Evolutionary conservation across 169 alveolate genomes (phyloP), one percentile per base, ranked within the genome.

Genomic region (Eimeria zaria): DNA sequence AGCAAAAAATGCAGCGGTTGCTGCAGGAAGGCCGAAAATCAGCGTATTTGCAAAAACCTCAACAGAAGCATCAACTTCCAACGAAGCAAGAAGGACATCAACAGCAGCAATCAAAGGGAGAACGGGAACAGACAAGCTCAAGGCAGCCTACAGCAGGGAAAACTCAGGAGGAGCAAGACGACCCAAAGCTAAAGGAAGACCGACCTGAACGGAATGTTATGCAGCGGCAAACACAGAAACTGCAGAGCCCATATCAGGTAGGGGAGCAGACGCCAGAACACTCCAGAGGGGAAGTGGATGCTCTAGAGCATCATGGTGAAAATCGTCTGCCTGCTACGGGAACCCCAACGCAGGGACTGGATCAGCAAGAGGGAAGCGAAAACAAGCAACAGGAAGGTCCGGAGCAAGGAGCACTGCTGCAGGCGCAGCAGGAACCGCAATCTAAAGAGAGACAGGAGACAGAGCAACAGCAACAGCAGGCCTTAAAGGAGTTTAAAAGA

Each of bases 391-490:
- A 27, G 67, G 88, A 78, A 48, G 24, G 67, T 14, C 44, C 27
- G n/a, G 46, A 18, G 0, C 69, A 27, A 46, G 89, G 12, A 5
- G 9, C 4, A 27, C 69, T 14, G 46, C 89, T 24, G 2, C 69
- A 46, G 39, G 24, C 46, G 46, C 69, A 27, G 16, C 27, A 46
- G 46, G 69, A 80, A 30, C 69, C 46, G 64, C 46, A 14, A 30
- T n/a, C 89, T 41, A 80, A 0, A 80, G 69, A 80, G 67, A n/a
- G 30, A 20, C 89, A 46, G 12, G 27, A 11, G n/a, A 48, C 9
- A n/a, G 46, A 27, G 48, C 62, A 76, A 7, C 88, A 80, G 89
- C 89, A 80, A n/a, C 46, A 80, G 41, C 89, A 46, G 12, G 69
- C 51, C 41, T 67, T n/a, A 46, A 30, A 30, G 1, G 60, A 46